phyloP scores from a whole-genome alignment of 1,284 basidiomycete species.

The Sporisorium reilianum region DNA sequence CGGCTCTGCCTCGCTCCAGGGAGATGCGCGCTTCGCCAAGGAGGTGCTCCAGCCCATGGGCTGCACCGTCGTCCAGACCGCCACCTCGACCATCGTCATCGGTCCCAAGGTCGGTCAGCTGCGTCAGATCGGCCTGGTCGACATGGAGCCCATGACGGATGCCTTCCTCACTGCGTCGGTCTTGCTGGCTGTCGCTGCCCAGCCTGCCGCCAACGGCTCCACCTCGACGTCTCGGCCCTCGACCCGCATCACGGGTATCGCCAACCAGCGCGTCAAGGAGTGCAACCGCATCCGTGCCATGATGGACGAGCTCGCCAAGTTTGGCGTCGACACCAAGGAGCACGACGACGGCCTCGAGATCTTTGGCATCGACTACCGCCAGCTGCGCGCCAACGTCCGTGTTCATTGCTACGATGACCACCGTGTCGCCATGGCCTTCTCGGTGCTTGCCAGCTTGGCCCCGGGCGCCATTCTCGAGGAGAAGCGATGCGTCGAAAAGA shows the following conservation, averaged over 20 bases:
- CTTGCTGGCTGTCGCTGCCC: conserved; percentile 79
- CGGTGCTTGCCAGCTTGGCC: conserved; percentile 80
- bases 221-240: conserved; percentile 49
- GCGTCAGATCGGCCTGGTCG: conserved; percentile 85
- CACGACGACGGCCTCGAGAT: conserved; percentile 93
- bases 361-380: conserved; percentile 79
- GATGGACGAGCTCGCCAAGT: conserved; percentile 95
- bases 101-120: conserved; percentile 86
- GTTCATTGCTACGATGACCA: conserved; percentile 98
- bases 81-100: conserved; percentile 88
- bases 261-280: conserved; percentile 98
- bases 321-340: conserved; percentile 91
- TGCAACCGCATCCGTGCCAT: conserved; percentile 97
- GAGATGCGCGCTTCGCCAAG: conserved; percentile 93
- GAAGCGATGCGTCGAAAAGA: conserved; percentile 98
- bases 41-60: conserved; percentile 96
- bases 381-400: conserved; percentile 74
- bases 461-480: conserved; percentile 89
- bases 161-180: conserved; percentile 96
- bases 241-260: conserved; percentile 92
- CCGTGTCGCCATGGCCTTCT: conserved; percentile 98
- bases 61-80: conserved; percentile 88
- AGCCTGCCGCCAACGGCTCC: conserved; percentile 68
- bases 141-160: conserved; percentile 99
- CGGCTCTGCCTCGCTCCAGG: conserved; percentile 89